A percentile compares a stretch with the other conserved stretches of the same genome.
These are phyloP conservation scores for Begonia fuchsioides DNA, from an alignment of 306 rosid genomes.

Conservation along the genomic window DNA sequence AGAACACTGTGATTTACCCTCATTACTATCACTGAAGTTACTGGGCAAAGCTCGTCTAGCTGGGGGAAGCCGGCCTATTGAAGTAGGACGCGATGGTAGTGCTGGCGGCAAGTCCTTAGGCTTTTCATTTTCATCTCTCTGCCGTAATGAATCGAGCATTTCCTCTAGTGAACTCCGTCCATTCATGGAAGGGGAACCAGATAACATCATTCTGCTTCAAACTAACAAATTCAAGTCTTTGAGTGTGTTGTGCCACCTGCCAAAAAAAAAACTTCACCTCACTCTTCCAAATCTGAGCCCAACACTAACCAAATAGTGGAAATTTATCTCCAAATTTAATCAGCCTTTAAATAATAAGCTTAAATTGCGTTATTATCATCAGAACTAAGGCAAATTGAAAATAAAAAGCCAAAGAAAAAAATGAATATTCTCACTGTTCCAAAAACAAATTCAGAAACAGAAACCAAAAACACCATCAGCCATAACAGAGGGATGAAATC, in stretches of 20 bases:
- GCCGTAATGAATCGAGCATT: slow-evolving; percentile 86
- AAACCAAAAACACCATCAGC: too few species aligned
- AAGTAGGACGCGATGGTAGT: slow-evolving; percentile 76
- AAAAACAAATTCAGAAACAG: too few species aligned
- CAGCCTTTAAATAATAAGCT: too few species aligned
- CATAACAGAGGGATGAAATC: too few species aligned
- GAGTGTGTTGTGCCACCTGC: slow-evolving; percentile 11
- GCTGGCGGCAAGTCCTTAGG: slow-evolving; percentile 90
- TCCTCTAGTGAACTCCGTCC: slow-evolving; percentile 86
- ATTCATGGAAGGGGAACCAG: slow-evolving; percentile 41
- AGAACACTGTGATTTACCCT: slow-evolving; percentile 15
- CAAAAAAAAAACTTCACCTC: slow-evolving; percentile 12
- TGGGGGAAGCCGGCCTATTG: slow-evolving; percentile 63
- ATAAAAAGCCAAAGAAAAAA: too few species aligned
- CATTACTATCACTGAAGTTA: slow-evolving; percentile 26
- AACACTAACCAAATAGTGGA: too few species aligned
- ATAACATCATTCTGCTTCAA: slow-evolving; percentile 39
- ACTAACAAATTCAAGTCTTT: slow-evolving; percentile 9
- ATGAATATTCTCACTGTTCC: too few species aligned
- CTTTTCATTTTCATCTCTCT: slow-evolving; percentile 54
- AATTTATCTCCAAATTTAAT: too few species aligned
- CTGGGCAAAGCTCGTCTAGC: slow-evolving; percentile 53
- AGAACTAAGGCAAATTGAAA: too few species aligned
- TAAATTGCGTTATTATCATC: too few species aligned
- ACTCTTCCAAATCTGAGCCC: background rate